These are phyloP conservation scores for Pichia sp. DNA, from an alignment of 1,139 yeast species.

Conservation along the genomic window DNA sequence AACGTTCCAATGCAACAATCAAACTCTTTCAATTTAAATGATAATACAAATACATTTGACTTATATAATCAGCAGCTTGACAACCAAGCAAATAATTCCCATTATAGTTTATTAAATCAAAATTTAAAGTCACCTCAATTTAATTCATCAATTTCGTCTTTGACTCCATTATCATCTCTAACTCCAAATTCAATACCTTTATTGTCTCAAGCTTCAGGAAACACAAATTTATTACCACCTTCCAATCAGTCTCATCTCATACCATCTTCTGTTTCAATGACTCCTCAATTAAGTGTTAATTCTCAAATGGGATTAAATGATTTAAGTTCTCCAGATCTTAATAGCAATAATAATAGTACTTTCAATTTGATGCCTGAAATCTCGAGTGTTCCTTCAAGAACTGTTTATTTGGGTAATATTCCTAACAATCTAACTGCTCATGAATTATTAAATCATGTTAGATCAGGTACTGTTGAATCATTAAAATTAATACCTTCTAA, in stretches of 20 bases:
- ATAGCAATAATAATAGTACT: background rate
- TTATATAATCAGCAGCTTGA: constrained; percentile 1
- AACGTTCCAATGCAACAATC: constrained; percentile 11
- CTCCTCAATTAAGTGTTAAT: constrained; percentile 15
- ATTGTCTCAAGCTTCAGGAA: constrained; percentile 5
- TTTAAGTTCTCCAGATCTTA: constrained; percentile 9
- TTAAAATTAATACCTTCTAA: constrained; percentile 51
- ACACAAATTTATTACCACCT: constrained; percentile 4
- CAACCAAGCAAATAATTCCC: background rate
- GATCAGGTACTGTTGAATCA: constrained; percentile 85
- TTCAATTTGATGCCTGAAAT: too few species aligned
- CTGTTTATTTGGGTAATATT: constrained; percentile 85
- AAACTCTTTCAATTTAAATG: constrained; percentile 8
- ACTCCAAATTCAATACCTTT: constrained; percentile 6
- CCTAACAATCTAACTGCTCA: constrained; percentile 78
- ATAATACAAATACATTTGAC: constrained; percentile 4
- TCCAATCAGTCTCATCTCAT: background rate
- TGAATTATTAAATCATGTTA: constrained; percentile 80
- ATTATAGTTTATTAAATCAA: constrained; percentile 3
- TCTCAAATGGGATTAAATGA: constrained; percentile 12
- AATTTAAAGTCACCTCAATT: constrained; percentile 5
- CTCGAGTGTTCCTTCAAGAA: constrained; percentile 51
- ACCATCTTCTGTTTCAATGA: constrained; percentile 14
- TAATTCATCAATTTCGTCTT: background rate
- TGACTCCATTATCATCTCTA: constrained; percentile 1